Base-by-base conservation (phyloP, 2,329 filamentous ascomycete genomes). In the Aspergillus sp. region DNA sequence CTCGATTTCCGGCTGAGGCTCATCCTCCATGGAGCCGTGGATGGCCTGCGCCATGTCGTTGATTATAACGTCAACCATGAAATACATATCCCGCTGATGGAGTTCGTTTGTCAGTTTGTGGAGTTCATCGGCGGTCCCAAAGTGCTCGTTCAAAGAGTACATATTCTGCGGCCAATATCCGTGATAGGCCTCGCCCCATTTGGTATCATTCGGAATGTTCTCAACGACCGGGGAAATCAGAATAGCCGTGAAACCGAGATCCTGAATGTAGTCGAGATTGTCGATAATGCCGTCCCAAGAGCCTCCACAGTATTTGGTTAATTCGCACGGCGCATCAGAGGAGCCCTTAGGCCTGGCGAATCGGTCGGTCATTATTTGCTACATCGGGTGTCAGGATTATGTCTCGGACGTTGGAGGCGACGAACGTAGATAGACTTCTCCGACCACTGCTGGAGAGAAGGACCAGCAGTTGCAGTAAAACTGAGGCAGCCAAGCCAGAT, bases 221-320 rank as follows among this genome's bases (percentile, higher is more conserved):
- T 53, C 46, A 12, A 57, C 53, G 12, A 64, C 46, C 2, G 63
- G 63, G 1, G 60, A 52, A 30, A 52, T 52, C 38, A 39, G 64
- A 47, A 31, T 58, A 47, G 51, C 61, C 46, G 42, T 41, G 27
- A 68, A 68, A 2, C 65, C 64, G 34, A 66, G 51, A 15, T 46
- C 53, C 34, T 66, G 51, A 40, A 69, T 67, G 42, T 69, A 69
- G 42, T 68, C 64, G n/a, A 68, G 48, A 30, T 64, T 36, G 38
- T 71, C 65, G 42, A 69, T 64, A 17, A 80, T 63, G 5, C 77
- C 77, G 32, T 61, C 54, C 48, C 71, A 81, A 1, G 71, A 74
- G 11, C 77, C 77, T 25, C 74, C 74, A 42, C 77, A 80, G 53
- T 78, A 79, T 15, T 52, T 49, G 16, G 22, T 36, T 5, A 31